Base-by-base conservation (phyloP, 2,329 filamentous ascomycete species). In the Beauveria rudraprayagi region DNA sequence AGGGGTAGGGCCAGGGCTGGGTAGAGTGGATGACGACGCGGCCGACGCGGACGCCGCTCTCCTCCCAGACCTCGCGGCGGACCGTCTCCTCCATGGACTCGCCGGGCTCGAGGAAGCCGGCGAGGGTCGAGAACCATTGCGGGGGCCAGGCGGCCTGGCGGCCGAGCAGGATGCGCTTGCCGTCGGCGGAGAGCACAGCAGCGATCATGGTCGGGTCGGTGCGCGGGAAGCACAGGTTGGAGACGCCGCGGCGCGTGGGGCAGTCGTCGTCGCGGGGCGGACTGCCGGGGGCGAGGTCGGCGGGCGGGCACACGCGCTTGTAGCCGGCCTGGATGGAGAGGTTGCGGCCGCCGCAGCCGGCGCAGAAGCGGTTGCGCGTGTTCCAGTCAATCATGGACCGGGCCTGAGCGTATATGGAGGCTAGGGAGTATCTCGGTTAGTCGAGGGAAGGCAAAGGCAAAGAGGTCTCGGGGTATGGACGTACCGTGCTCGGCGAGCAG, bases 161-260 rank as follows among this genome's bases (percentile, higher is more conserved):
- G 43, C 94, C 94, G 0, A 99, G 87, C 8, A 99, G 83, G 44
- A 96, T 77, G 63, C 85, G 84, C 66, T 87, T 83, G 55, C 89
- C 89, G 67, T 95, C 90, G 56, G 87, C 80, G 58, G 89, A 95
- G 37, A 97, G 84, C 11, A 97, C 88, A 0, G 92, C 93, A 76
- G 95, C 92, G 75, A 99, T 99, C 72, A 97, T 92, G 30, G 91
- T 96, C 1, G 92, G 92, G 68, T 97, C 92, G 2, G 93, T 97
- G 56, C 92, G 85, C 3, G 93, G 93, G 79, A 97, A 97, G 70
- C 83, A 88, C 58, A 97, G 81, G 75, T 99, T 99, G 37, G 92
- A 96, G 51, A 99, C 78, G 28, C 91, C 92, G 44, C 85, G 88
- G 59, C 94, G 85, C 0, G 92, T 95, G 8, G 84, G 86, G 74